Percentiles rank a stretch among this genome's conserved stretches.
Conservation (phyloP, 257 asterid genomes). For the Jasminum sambac region DNA sequence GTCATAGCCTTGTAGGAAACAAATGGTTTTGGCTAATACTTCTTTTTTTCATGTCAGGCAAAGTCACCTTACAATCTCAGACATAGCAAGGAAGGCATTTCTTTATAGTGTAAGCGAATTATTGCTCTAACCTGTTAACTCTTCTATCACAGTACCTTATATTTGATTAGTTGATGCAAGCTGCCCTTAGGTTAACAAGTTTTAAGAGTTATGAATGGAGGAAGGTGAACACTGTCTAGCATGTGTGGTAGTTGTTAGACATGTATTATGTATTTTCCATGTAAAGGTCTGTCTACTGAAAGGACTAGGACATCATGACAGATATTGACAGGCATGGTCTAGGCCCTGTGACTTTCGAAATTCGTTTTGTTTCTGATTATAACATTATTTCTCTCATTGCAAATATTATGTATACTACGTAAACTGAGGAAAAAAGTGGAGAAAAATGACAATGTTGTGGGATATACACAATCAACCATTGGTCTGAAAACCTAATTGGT, state of each 20-base stretch:
- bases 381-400: neutral
- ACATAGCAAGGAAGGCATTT: slow-evolving; percentile 97
- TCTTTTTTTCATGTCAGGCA: slow-evolving; percentile 57
- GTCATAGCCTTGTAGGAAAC: neutral
- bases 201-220: neutral
- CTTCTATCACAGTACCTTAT: slow-evolving; percentile 14
- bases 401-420: neutral
- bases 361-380: neutral
- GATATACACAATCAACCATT: neutral
- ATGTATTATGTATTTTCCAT: neutral
- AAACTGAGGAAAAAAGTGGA: neutral
- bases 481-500: neutral
- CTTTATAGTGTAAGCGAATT: slow-evolving; percentile 82
- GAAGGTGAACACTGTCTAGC: neutral
- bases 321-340: neutral
- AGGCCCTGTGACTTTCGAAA: neutral
- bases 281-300: neutral
- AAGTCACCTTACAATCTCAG: slow-evolving; percentile 90
- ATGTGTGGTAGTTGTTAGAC: neutral
- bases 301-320: neutral
- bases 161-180: neutral
- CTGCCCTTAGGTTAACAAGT: neutral
- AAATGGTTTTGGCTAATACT: slow-evolving; percentile 26
- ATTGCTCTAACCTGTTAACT: neutral
- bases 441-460: neutral